Conservation (phyloP, 1,284 basidiomycete genomes). For the Fomitopsis schrenkii region DNA sequence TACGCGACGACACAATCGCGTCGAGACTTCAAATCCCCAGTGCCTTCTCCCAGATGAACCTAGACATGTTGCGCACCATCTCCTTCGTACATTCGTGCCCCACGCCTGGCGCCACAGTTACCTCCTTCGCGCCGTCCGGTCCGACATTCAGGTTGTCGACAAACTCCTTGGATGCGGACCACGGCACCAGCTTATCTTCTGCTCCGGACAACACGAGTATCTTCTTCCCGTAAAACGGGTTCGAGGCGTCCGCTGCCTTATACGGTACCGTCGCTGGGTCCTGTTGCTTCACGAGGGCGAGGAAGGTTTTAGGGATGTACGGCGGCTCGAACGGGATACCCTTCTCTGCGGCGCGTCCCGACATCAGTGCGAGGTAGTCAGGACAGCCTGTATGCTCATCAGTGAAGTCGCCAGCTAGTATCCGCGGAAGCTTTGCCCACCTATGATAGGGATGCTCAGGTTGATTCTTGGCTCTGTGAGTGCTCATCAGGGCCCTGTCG, state of each 20-base stretch:
- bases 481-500: not conserved
- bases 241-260: slow-evolving; percentile 31
- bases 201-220: slow-evolving; percentile 65
- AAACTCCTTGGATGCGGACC: slow-evolving; percentile 45
- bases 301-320: slow-evolving; percentile 54
- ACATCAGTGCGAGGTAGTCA: slow-evolving; percentile 62
- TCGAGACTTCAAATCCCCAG: slow-evolving; percentile 6
- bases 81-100: slow-evolving; percentile 49
- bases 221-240: slow-evolving; percentile 67
- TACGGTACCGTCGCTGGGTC: slow-evolving; percentile 43
- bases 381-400: slow-evolving; percentile 45
- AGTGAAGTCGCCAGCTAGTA: not conserved
- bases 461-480: slow-evolving; percentile 62
- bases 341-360: slow-evolving; percentile 47
- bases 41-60: slow-evolving; percentile 37
- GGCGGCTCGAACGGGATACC: slow-evolving; percentile 47
- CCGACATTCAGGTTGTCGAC: slow-evolving; percentile 50
- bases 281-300: slow-evolving; percentile 38
- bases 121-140: slow-evolving; percentile 41
- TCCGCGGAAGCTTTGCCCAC: slow-evolving; percentile 23
- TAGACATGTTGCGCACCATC: slow-evolving; percentile 44
- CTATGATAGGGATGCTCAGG: slow-evolving; percentile 74
- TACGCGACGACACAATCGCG: too few species aligned
- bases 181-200: slow-evolving; percentile 56
- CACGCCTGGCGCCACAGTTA: slow-evolving; percentile 41